Evolutionary conservation across 129 eudicot species (phyloP).

Genomic region (Saposhnikovia divaricata): DNA sequence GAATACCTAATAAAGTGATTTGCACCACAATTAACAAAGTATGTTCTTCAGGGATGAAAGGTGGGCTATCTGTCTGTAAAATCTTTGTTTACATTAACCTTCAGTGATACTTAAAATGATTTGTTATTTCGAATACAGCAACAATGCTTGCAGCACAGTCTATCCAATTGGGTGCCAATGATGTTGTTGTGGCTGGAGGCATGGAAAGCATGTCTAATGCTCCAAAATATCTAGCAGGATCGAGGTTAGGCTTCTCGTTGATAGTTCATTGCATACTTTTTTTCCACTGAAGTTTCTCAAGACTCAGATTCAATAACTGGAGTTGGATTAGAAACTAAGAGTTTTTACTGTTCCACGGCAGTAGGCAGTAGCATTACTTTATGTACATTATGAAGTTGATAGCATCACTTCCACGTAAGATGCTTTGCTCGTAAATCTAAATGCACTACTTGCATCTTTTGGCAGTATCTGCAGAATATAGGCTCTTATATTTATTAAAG

Average conservation of each 20-base stretch:
- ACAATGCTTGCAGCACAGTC: conserved; percentile 89
- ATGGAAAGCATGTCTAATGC: conserved; percentile 99
- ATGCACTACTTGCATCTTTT: neutral
- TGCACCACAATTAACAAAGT: conserved; percentile 95
- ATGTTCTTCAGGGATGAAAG: conserved; percentile 93
- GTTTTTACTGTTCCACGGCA: neutral
- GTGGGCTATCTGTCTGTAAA: conserved; percentile 19
- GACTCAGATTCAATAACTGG: neutral
- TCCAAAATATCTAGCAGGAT: conserved; percentile 67
- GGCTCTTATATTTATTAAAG: no score
- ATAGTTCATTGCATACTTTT: neutral
- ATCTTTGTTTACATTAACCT: neutral
- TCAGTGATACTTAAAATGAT: neutral
- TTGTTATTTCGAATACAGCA: conserved; percentile 35
- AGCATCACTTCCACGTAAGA: neutral
- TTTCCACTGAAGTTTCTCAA: neutral
- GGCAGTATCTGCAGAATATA: neutral
- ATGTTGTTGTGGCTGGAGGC: conserved; percentile 90
- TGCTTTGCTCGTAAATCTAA: neutral
- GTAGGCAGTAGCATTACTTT: neutral
- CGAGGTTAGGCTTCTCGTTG: conserved; percentile 45
- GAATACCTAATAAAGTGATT: conserved; percentile 65
- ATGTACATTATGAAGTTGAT: neutral
- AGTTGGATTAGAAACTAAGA: neutral
- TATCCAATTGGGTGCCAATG: conserved; percentile 65